These are phyloP conservation scores for Aspergillus saccharolyticus DNA, from an alignment of 495 filamentous ascomycete species.

Conservation along the genomic window DNA sequence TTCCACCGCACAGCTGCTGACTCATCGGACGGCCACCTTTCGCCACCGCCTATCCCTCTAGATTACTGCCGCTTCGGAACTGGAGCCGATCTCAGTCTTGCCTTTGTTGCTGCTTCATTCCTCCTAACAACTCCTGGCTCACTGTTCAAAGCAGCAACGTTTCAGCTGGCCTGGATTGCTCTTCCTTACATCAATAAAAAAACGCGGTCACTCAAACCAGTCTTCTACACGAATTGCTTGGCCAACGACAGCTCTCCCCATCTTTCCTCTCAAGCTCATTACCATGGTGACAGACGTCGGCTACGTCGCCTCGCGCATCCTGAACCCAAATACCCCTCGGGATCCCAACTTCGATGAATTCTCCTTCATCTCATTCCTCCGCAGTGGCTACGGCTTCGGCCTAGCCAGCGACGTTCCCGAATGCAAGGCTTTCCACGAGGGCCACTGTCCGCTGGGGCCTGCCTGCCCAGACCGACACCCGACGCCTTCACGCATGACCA, in stretches of 20 bases:
- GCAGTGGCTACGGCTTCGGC: conserved; percentile 69
- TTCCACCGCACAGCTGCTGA: not conserved
- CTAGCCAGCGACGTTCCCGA: conserved; percentile 67
- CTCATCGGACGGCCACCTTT: not conserved
- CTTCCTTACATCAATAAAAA: not conserved
- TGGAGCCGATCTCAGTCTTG: not conserved
- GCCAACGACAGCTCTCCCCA: no score
- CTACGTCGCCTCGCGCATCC: conserved; percentile 29
- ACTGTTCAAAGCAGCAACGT: not conserved
- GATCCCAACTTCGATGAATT: conserved; percentile 57
- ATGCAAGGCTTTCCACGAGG: conserved; percentile 75
- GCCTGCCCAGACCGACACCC: conserved; percentile 65
- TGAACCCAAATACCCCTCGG: conserved; percentile 41
- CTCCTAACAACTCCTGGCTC: not conserved
- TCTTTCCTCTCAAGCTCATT: not conserved
- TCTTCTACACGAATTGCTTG: not conserved
- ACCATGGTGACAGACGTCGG: conserved; percentile 38
- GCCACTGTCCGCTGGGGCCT: conserved; percentile 73
- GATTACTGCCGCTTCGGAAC: not conserved
- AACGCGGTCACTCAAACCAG: no score
- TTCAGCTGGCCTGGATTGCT: not conserved
- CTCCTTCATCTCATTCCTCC: conserved; percentile 70
- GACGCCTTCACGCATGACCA: conserved; percentile 42
- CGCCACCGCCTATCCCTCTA: conserved; percentile 12
- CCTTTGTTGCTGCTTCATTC: not conserved